Conservation (phyloP, 352 stramenopile species). For the Globisporangium abappressorium region DNA sequence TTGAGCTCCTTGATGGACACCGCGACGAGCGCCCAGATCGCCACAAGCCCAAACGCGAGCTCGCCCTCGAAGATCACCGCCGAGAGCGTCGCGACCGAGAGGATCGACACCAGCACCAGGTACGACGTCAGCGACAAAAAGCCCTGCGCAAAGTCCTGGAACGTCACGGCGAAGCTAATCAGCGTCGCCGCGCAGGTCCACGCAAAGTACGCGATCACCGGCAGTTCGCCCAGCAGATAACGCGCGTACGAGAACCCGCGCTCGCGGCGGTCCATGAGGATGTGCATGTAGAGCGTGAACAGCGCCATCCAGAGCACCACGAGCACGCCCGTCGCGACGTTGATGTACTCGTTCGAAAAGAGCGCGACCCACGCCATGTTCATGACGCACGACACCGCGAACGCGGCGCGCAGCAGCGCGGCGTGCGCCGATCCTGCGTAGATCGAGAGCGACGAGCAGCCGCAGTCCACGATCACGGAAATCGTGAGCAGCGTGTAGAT, state of each 20-base stretch:
- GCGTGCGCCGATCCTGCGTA: slow-evolving; percentile 50
- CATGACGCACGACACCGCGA: slow-evolving; percentile 57
- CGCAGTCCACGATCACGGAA: slow-evolving; percentile 63
- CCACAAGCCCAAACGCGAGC: slow-evolving; percentile 56
- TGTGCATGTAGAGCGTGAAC: slow-evolving; percentile 51
- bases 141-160: slow-evolving; percentile 42
- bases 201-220: slow-evolving; percentile 65
- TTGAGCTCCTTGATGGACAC: slow-evolving; percentile 52
- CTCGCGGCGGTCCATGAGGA: slow-evolving; percentile 40
- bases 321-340: slow-evolving; percentile 50
- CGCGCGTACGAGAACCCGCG: slow-evolving; percentile 42
- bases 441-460: slow-evolving; percentile 56
- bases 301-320: slow-evolving; percentile 63
- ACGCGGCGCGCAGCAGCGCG: slow-evolving; percentile 48
- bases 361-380: slow-evolving; percentile 73
- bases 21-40: slow-evolving; percentile 59
- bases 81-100: slow-evolving; percentile 53
- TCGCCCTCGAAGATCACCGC: slow-evolving; percentile 57
- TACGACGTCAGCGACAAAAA: slow-evolving; percentile 60
- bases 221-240: slow-evolving; percentile 59
- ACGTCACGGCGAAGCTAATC: slow-evolving; percentile 64
- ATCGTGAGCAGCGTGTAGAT: slow-evolving; percentile 75
- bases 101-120: slow-evolving; percentile 48
- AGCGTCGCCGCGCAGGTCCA: slow-evolving; percentile 70
- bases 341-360: slow-evolving; percentile 66